Evolutionary conservation across 179 eudicot genomes (phyloP).

Genomic region (Gypsophila paniculata): DNA sequence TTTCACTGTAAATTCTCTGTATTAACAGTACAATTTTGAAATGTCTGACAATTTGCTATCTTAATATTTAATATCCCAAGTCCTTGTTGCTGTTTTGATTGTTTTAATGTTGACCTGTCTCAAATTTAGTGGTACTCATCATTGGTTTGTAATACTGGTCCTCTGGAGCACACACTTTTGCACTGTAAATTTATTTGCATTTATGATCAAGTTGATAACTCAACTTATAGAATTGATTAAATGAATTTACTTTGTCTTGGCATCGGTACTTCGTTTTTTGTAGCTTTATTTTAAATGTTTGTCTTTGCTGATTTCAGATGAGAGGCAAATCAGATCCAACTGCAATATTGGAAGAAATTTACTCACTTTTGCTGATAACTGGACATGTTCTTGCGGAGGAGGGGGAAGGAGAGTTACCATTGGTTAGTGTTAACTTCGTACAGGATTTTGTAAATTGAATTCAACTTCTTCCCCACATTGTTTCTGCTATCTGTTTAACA

Average conservation of each 20-base stretch:
- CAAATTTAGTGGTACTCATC: not conserved
- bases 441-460: not conserved
- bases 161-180: not conserved
- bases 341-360: conserved; percentile 78
- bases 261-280: not conserved
- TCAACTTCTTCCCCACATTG: not conserved
- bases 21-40: not conserved
- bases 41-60: not conserved
- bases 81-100: not conserved
- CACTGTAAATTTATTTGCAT: not conserved
- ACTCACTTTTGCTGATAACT: conserved; percentile 71
- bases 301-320: conserved; percentile 40
- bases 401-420: conserved; percentile 88
- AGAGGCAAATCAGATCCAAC: conserved; percentile 76
- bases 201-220: not conserved
- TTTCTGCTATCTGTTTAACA: not conserved
- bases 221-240: not conserved
- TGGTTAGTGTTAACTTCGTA: conserved; percentile 36
- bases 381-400: conserved; percentile 97
- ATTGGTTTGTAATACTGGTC: not conserved
- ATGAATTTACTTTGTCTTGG: not conserved
- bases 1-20: not conserved
- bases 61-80: not conserved
- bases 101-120: not conserved
- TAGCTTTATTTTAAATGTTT: conserved; percentile 15